Base-by-base conservation (phyloP, 1,139 yeast species). In the Eremothecium sinecaudum region DNA sequence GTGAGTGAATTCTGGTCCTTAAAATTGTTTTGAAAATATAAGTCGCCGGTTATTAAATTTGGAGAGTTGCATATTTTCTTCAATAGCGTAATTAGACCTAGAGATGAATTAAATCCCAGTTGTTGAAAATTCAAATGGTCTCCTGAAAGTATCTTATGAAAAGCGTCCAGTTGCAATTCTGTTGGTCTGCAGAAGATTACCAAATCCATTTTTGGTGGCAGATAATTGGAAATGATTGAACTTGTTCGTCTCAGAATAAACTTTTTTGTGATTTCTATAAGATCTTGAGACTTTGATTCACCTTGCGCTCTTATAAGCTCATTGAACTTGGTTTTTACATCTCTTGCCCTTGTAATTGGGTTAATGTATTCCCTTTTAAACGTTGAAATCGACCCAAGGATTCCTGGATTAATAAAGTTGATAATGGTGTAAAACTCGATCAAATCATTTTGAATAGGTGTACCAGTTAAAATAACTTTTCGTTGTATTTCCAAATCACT, bases 371-470 rank as follows among this genome's bases (percentile, higher is more conserved):
- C 66, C 41, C 69, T 73, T 47, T 80, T 86, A 53, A 90, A 90
- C 2, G 64, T 59, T 20, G 69, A 62, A 37, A 71, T 69, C 0
- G 68, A 63, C 0, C 95, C 95, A 20, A 90, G 61, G 2, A 80
- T 62, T 0, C 87, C 90, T 0, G 96, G 95, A 49, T 84, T 86
- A 10, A 86, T 63, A 53, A 87, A 87, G 50, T 86, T 80, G 5
- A 80, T 72, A 52, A 90, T 73, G 9, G 82, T 79, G 56, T 65
- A 84, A 53, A 82, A 90, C 51, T 90, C 99, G 2, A 64, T 65
- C 36, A 92, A 67, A 54, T 90, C 94, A 56, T 90, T 90, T 54
- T 90, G 98, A 21, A 90, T 83, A 0, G 98, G 98, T 0, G 98
- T 90, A 0, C 98, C 98, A 0, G 94, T 75, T 7, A 90, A 61